Base-by-base conservation (phyloP, 2,329 filamentous ascomycete species). In the Hymenoscyphus occultus region DNA sequence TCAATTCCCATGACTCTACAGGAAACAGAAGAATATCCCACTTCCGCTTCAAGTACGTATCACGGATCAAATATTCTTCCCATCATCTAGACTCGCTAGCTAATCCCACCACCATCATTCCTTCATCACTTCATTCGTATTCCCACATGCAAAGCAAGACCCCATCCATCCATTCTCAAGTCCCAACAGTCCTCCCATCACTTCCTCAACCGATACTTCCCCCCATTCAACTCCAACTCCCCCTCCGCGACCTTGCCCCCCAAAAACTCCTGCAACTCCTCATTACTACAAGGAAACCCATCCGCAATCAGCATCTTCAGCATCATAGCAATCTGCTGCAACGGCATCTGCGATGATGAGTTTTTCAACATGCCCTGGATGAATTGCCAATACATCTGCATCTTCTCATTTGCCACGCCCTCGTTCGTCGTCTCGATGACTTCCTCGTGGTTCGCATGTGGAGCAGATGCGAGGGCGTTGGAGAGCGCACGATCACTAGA, bases 361-460 rank as follows among this genome's bases (percentile, higher is more conserved):
- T 97, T 97, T 67, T 92, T 97, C 77, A 99, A 80, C 95, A 99
- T 98, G 61, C 92, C 92, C 64, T 93, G 82, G 65, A 99, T 93
- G 76, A 97, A 98, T 73, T 93, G 90, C 86, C 91, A 92, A 77
- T 97, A 97, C 48, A 97, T 84, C 56, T 79, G 84, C 71, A 83
- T 81, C 73, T 88, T 86, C 75, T 91, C 89, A 69, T 86, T 83
- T 28, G 90, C 84, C 39, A 90, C 80, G 14, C 84, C 84, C 51
- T 85, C 80, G 64, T 82, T 80, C 71, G 70, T 59, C 63, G 72
- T 64, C 63, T 72, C 69, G 31, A 66, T 67, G 35, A 72, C 68
- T n/a, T 64, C 69, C 3, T 71, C 71, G 39, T 22, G 61, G 22
- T 59, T 59, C 45, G 68, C 60, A 1, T 66, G 69, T 0, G 64